Evolutionary conservation across 345 rosid species (phyloP), one percentile per base, ranked within the genome.

Genomic region (thale cress (Arabidopsis thaliana)): DNA sequence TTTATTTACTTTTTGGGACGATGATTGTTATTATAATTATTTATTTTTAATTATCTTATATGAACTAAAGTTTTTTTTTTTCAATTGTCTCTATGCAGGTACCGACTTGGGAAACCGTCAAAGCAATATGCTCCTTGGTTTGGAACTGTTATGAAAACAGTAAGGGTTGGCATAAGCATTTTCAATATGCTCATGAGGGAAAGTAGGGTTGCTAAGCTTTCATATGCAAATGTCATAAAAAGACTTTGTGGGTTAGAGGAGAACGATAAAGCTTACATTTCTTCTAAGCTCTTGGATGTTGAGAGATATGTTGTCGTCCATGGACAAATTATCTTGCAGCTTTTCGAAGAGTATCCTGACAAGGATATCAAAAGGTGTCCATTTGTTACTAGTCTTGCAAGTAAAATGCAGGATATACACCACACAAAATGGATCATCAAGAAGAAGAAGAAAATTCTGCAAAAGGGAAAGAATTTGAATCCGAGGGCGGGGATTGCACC

Each of bases 281-380:
- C 96, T 53, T 81, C 87, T 57, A 81, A 86, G 56, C 71, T 78
- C 41, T 79, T 75, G 11, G 81, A 65, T 66, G 88, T 85, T 6
- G 91, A 91, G 80, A 83, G 89, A 79, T 91, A 83, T 33, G 73
- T 88, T 55, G 91, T 91, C 30, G 93, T 87, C 63, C 93, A 93
- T 74, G 96, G 96, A 6, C 88, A 85, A 76, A 85, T 93, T 36
- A 79, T 89, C 20, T 75, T 84, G 62, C 98, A 91, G 44, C 84
- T 79, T 28, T 87, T 93, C 84, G 84, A 87, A 37, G 88, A 78
- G 60, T 85, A 62, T 78, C 96, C 93, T 4, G 89, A 85, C 50
- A 64, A 72, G 10, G 78, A 71, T 16, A 16, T 16, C 20, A 16
- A 16, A 16, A 16, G 20, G 20, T 16, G 20, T 16, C 20, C 20